phyloP scores from a whole-genome alignment of 2,329 filamentous ascomycete genomes.

The Fusarium proliferatum region DNA sequence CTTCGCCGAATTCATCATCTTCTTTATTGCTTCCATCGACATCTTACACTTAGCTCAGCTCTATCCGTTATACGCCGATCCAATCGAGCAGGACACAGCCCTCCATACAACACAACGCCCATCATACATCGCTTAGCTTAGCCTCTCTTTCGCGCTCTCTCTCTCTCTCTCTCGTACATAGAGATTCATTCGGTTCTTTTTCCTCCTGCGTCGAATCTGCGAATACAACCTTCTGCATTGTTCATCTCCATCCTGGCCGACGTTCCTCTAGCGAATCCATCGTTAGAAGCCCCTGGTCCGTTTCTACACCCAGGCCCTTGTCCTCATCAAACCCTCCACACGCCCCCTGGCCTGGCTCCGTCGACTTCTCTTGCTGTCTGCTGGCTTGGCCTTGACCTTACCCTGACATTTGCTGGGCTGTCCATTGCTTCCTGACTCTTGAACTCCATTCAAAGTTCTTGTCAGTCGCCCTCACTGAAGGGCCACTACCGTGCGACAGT shows the following conservation, averaged over 20 bases:
- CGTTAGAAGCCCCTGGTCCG: slow-evolving; percentile 31
- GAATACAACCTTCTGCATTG: slow-evolving; percentile 3
- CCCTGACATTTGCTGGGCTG: slow-evolving; percentile 24
- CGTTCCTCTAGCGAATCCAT: slow-evolving; percentile 37
- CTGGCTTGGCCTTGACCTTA: slow-evolving; percentile 29
- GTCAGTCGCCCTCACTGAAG: slow-evolving; percentile 34
- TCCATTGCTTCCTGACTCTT: slow-evolving; percentile 31
- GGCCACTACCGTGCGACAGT: slow-evolving; percentile 35
- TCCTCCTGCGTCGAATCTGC: slow-evolving; percentile 16
- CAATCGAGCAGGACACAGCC: slow-evolving; percentile 22
- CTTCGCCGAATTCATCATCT: not conserved
- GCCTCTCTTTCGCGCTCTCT: not conserved
- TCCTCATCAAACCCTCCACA: slow-evolving; percentile 46
- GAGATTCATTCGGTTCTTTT: slow-evolving; percentile 33
- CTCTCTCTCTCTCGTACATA: not conserved
- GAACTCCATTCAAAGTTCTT: slow-evolving; percentile 29
- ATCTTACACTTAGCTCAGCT: slow-evolving; percentile 15
- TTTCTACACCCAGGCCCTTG: slow-evolving; percentile 41
- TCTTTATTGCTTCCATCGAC: slow-evolving; percentile 12
- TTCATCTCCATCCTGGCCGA: slow-evolving; percentile 20
- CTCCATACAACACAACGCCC: slow-evolving; percentile 17
- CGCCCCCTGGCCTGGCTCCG: slow-evolving; percentile 41
- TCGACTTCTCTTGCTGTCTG: slow-evolving; percentile 25
- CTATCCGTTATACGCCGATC: slow-evolving; percentile 28
- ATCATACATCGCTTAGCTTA: slow-evolving; percentile 27